These are phyloP conservation scores for Carex myosuroides DNA, from an alignment of 176 grass and related monocot genomes.

Conservation along the genomic window DNA sequence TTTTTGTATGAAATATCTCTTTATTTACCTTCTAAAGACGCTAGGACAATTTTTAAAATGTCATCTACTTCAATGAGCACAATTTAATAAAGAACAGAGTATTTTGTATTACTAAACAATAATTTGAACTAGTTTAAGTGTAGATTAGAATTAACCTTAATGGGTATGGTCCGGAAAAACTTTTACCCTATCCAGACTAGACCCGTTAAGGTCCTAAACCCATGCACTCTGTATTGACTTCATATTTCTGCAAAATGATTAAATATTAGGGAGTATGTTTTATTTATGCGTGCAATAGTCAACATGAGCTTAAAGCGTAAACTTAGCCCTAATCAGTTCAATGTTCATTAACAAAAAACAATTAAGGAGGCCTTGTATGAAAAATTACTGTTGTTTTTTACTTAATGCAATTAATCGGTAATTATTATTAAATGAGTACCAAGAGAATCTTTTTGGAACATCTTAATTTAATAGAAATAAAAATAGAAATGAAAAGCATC, in stretches of 20 bases:
- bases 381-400: neutral
- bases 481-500: neutral
- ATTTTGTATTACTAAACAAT: no score
- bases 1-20: no score
- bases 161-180: no score
- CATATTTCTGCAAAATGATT: neutral
- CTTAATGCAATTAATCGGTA: neutral
- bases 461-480: neutral
- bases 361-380: neutral
- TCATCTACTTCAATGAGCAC: no score
- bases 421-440: neutral
- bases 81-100: no score
- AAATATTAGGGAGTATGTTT: neutral
- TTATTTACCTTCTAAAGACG: no score
- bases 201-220: no score
- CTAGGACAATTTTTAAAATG: no score
- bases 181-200: no score
- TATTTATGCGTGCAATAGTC: neutral
- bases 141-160: no score
- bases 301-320: neutral
- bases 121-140: no score
- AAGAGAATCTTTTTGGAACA: neutral
- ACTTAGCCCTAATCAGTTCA: neutral
- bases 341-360: neutral
- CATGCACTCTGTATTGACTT: no score